Conservation (phyloP, 441 rosid genomes). For the Pelargonium myrrhifolium region DNA sequence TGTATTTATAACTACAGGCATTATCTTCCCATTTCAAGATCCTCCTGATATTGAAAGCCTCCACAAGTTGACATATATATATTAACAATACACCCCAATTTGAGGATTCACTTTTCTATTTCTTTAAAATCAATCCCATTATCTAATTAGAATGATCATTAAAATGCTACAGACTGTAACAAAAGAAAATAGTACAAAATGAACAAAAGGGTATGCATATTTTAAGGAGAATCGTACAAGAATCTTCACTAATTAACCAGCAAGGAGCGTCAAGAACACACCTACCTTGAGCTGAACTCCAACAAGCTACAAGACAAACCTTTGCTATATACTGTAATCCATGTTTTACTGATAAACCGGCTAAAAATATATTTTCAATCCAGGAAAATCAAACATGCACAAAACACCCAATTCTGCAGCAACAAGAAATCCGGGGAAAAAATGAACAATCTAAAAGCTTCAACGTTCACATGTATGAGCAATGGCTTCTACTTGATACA, state of each 20-base stretch:
- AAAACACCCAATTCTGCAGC: constrained; percentile 27
- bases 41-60: too few species aligned
- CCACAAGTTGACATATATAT: too few species aligned
- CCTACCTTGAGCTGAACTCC: constrained; percentile 25
- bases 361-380: constrained; percentile 19
- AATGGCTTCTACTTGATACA: background rate
- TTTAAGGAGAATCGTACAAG: constrained; percentile 27
- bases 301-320: constrained; percentile 23
- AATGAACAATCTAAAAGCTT: constrained; percentile 19
- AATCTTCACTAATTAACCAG: constrained; percentile 25
- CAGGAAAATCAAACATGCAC: constrained; percentile 21
- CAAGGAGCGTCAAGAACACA: constrained; percentile 21
- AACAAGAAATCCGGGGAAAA: constrained; percentile 23
- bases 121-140: too few species aligned
- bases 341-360: constrained; percentile 25
- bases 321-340: constrained; percentile 14
- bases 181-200: too few species aligned
- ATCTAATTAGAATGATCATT: too few species aligned
- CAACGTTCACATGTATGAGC: constrained; percentile 12
- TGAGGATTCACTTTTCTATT: too few species aligned
- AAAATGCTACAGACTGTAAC: too few species aligned
- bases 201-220: too few species aligned
- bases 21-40: too few species aligned
- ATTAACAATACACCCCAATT: too few species aligned
- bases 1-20: too few species aligned